phyloP scores from a whole-genome alignment of 208 protist species.

The Vickermania ingenoplastis region DNA sequence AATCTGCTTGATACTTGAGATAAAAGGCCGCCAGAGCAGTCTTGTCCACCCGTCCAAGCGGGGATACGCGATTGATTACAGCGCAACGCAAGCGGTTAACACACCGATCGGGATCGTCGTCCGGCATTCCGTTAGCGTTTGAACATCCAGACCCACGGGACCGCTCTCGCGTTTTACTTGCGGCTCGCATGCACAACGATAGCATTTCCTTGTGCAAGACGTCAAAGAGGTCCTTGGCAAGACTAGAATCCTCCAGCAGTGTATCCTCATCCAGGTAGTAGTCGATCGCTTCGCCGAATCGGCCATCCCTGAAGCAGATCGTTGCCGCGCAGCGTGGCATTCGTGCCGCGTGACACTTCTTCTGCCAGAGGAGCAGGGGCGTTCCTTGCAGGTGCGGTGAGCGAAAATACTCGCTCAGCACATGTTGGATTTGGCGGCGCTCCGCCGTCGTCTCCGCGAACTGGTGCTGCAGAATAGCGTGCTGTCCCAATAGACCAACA shows the following conservation, averaged over 20 bases:
- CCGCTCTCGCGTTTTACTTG: neutral
- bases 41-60: neutral
- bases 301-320: conserved; percentile 24
- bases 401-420: conserved; percentile 24
- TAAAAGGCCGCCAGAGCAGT: neutral
- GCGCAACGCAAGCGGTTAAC: neutral
- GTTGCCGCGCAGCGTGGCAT: conserved; percentile 55
- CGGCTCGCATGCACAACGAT: conserved; percentile 7
- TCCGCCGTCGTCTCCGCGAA: conserved; percentile 20
- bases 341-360: conserved; percentile 29
- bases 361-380: conserved; percentile 23
- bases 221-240: conserved; percentile 42
- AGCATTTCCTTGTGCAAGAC: conserved; percentile 44
- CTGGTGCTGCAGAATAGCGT: conserved; percentile 49
- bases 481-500: conserved; percentile 25
- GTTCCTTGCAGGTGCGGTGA: conserved; percentile 11
- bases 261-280: conserved; percentile 45
- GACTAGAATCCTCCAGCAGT: conserved; percentile 23
- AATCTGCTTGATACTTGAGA: neutral
- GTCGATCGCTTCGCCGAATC: conserved; percentile 55
- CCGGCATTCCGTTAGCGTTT: neutral
- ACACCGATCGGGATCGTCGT: neutral
- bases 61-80: neutral
- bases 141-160: too few species aligned
- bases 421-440: conserved; percentile 23